Percentiles rank a stretch among this genome's conserved stretches.
Conservation (phyloP, 495 filamentous ascomycete species). For the Cercophora scortea region DNA sequence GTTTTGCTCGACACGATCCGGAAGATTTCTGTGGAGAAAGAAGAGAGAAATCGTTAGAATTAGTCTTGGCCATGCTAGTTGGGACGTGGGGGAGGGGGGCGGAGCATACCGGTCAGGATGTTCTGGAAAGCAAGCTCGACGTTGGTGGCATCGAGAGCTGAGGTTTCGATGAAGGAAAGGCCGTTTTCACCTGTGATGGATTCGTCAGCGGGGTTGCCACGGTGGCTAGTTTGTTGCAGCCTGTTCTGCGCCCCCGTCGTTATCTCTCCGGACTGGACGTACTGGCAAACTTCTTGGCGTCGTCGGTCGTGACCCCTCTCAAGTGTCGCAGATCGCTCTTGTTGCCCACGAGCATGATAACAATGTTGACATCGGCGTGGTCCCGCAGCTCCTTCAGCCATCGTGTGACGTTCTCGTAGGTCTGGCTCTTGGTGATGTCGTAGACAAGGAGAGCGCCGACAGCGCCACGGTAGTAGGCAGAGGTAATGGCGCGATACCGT, state of each 20-base stretch:
- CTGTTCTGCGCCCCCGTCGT: not conserved
- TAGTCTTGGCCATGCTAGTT: not conserved
- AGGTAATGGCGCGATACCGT: conserved; percentile 97
- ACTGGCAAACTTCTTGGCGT: conserved; percentile 98
- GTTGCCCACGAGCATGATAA: conserved; percentile 99
- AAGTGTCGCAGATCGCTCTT: conserved; percentile 99
- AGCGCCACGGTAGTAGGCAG: conserved; percentile 96
- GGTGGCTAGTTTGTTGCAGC: not conserved
- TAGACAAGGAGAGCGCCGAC: conserved; percentile 97
- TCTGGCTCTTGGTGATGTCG: conserved; percentile 99
- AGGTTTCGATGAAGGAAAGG: conserved; percentile 97
- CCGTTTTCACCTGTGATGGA: conserved; percentile 72
- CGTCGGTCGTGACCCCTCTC: conserved; percentile 94
- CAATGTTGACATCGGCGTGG: conserved; percentile 98
- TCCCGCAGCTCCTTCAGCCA: conserved; percentile 99
- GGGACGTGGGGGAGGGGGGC: not conserved
- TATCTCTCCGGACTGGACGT: conserved; percentile 23
- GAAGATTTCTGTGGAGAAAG: conserved; percentile 74
- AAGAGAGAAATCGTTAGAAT: conserved; percentile 2
- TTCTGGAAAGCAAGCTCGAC: conserved; percentile 99
- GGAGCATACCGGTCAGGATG: conserved; percentile 84
- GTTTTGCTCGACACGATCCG: conserved; percentile 98
- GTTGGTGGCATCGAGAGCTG: conserved; percentile 96
- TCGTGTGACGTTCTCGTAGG: conserved; percentile 96
- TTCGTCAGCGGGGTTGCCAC: conserved; percentile 7